Percentiles rank a stretch among this genome's conserved stretches.
These are phyloP conservation scores for Pinus tabuliformis DNA, from an alignment of 75 land plant genomes.

Conservation along the genomic window DNA sequence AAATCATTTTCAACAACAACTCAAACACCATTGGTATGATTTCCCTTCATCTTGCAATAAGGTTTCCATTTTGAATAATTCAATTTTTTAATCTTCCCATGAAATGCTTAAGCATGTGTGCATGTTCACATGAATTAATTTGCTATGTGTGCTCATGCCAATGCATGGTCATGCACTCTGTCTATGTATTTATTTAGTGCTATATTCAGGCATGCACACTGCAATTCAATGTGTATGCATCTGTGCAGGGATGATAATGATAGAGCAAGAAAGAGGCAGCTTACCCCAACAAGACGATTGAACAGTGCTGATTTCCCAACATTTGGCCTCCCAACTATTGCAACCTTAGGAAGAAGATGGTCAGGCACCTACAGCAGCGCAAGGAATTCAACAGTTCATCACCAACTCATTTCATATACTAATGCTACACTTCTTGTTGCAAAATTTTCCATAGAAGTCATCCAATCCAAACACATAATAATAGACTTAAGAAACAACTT, in stretches of 20 bases:
- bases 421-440: no score
- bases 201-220: not conserved
- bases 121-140: not conserved
- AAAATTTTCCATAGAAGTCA: no score
- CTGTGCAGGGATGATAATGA: not conserved
- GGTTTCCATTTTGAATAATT: not conserved
- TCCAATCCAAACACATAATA: no score
- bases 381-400: no score
- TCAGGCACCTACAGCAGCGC: constrained; percentile 68
- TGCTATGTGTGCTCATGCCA: not conserved
- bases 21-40: not conserved
- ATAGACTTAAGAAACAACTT: no score
- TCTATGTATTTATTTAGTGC: not conserved
- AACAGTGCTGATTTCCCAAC: constrained; percentile 99
- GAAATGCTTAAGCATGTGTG: not conserved
- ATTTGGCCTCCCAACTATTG: constrained; percentile 97
- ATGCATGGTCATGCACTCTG: not conserved
- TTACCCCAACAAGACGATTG: constrained; percentile 96
- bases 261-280: constrained; percentile 5
- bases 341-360: constrained; percentile 85
- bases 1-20: not conserved
- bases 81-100: not conserved
- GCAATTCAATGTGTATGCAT: not conserved
- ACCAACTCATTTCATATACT: no score
- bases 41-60: not conserved